Evolutionary conservation across 495 filamentous ascomycete species (phyloP).

Genomic region (Glonium stellatum): DNA sequence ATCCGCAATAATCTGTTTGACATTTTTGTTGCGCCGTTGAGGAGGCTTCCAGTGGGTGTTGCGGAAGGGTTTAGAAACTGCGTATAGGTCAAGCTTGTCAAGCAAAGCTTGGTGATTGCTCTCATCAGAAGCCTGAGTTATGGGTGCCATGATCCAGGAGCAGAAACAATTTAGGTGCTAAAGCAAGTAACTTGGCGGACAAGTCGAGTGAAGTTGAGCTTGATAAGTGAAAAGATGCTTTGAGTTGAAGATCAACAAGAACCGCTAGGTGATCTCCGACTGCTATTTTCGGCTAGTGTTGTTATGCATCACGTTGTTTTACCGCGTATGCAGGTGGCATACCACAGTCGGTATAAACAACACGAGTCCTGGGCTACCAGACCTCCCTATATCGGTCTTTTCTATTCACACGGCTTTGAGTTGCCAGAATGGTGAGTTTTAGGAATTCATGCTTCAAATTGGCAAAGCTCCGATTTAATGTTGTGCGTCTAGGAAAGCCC

Average conservation of each 20-base stretch:
- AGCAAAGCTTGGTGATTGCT: slow-evolving; percentile 49
- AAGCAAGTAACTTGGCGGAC: not conserved
- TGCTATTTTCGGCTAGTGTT: not conserved
- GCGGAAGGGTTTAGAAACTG: slow-evolving; percentile 76
- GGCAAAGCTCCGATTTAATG: not conserved
- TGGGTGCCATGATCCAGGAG: slow-evolving; percentile 34
- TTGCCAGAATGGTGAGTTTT: slow-evolving; percentile 10
- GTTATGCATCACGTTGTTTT: not conserved
- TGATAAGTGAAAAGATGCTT: not conserved
- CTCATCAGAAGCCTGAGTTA: slow-evolving; percentile 39
- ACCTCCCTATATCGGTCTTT: no score
- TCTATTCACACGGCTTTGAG: no score
- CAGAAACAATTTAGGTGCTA: not conserved
- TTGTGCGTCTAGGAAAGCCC: slow-evolving; percentile 67
- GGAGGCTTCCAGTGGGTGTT: slow-evolving; percentile 83
- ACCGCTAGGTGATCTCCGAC: not conserved
- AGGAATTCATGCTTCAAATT: not conserved
- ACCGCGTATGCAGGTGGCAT: not conserved
- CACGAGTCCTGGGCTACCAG: no score
- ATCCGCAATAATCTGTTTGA: slow-evolving; percentile 94
- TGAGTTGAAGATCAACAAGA: no score
- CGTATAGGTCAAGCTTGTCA: slow-evolving; percentile 79
- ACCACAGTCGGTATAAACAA: no score
- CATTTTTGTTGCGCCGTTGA: slow-evolving; percentile 93
- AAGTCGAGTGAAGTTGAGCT: not conserved